Evolutionary conservation across 768 basidiomycete species (phyloP).

Genomic region (Pleurotus giganteus): DNA sequence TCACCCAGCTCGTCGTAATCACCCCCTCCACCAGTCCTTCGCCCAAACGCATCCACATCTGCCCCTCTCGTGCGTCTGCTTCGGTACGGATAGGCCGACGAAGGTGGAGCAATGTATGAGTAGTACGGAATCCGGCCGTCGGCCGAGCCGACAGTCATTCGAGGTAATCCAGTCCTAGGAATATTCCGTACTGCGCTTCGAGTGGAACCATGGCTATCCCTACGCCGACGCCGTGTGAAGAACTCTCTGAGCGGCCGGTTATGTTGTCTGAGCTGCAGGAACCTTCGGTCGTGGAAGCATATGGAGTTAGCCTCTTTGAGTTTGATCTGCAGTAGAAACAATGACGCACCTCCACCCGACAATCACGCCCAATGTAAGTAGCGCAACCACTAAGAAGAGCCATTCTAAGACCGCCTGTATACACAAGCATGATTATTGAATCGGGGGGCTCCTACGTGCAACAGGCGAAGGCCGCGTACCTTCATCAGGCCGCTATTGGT

Average conservation of each 20-base stretch:
- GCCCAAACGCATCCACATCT: slow-evolving; percentile 39
- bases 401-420: slow-evolving; percentile 23
- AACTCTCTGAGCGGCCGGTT: slow-evolving; percentile 14
- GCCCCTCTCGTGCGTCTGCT: slow-evolving; percentile 27
- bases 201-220: slow-evolving; percentile 1
- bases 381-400: slow-evolving; percentile 23
- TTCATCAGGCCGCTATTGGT: slow-evolving; percentile 22
- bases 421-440: neutral
- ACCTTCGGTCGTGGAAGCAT: slow-evolving; percentile 10
- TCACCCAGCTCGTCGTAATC: slow-evolving; percentile 32
- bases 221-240: slow-evolving; percentile 10
- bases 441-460: neutral
- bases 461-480: neutral
- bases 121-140: slow-evolving; percentile 17
- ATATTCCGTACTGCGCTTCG: neutral
- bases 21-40: slow-evolving; percentile 25
- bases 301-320: neutral
- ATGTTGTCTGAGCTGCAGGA: slow-evolving; percentile 10
- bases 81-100: slow-evolving; percentile 19
- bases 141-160: neutral
- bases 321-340: slow-evolving; percentile 8
- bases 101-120: slow-evolving; percentile 18
- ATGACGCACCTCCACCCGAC: slow-evolving; percentile 13
- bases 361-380: slow-evolving; percentile 18
- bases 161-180: neutral